These are phyloP conservation scores for Gillenia trifoliata DNA, from an alignment of 306 rosid genomes.

Conservation along the genomic window DNA sequence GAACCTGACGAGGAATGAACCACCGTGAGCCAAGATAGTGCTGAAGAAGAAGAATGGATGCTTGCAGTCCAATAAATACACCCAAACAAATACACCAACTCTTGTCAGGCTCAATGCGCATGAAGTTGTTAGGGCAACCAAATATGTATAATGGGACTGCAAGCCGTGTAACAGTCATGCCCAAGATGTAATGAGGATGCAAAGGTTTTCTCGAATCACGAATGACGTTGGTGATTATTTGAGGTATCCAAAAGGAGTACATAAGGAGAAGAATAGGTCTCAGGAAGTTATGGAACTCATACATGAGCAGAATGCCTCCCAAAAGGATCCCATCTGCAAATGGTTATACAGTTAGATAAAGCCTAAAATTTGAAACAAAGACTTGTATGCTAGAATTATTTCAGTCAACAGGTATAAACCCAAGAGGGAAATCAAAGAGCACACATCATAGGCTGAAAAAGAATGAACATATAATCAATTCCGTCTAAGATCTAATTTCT, in stretches of 20 bases:
- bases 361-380: conserved; percentile 12
- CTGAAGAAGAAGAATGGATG: conserved; percentile 81
- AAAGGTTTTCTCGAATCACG: conserved; percentile 94
- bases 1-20: conserved; percentile 98
- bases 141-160: conserved; percentile 80
- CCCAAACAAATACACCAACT: conserved; percentile 73
- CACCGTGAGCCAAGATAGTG: conserved; percentile 93
- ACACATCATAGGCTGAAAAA: not conserved
- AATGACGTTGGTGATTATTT: conserved; percentile 74
- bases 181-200: conserved; percentile 91
- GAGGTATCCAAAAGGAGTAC: conserved; percentile 97
- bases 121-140: conserved; percentile 95
- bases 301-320: conserved; percentile 97
- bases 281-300: conserved; percentile 82
- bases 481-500: not conserved
- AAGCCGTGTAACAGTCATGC: conserved; percentile 80
- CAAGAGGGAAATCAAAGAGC: not conserved
- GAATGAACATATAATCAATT: not conserved
- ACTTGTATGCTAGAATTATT: conserved; percentile 3
- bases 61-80: conserved; percentile 68
- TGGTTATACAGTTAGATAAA: conserved; percentile 18
- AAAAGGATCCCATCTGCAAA: conserved; percentile 91
- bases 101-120: conserved; percentile 77
- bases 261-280: conserved; percentile 76
- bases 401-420: not conserved